phyloP scores from a whole-genome alignment of 2,329 filamentous ascomycete genomes.

The Purpureocillium takamizusanense region DNA sequence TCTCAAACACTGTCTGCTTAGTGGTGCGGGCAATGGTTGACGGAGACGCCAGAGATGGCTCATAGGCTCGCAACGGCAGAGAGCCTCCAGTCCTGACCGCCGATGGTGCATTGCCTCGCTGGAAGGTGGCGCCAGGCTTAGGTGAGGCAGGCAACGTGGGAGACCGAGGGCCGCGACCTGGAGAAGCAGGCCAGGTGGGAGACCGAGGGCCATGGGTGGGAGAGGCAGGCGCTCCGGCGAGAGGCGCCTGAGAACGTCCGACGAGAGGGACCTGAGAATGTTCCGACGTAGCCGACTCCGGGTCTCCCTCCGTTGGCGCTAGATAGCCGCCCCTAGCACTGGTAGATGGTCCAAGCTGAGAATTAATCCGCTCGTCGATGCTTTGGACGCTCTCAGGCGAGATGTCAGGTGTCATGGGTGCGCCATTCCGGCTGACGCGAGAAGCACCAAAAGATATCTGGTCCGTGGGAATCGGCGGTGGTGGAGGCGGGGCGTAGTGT shows the following conservation, averaged over 20 bases:
- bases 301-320: slow-evolving; percentile 33
- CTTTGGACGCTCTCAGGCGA: slow-evolving; percentile 33
- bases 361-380: slow-evolving; percentile 48
- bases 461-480: slow-evolving; percentile 44
- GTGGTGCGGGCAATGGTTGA: slow-evolving; percentile 36
- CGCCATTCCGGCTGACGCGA: slow-evolving; percentile 14
- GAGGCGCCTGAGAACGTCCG: slow-evolving; percentile 40
- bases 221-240: slow-evolving; percentile 41
- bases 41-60: slow-evolving; percentile 45
- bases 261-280: slow-evolving; percentile 41
- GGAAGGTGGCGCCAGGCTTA: slow-evolving; percentile 40
- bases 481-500: slow-evolving; percentile 47
- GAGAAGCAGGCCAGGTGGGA: slow-evolving; percentile 25
- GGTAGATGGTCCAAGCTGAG: slow-evolving; percentile 20
- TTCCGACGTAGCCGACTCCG: slow-evolving; percentile 43
- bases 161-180: slow-evolving; percentile 22
- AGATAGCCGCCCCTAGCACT: slow-evolving; percentile 29
- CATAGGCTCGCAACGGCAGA: slow-evolving; percentile 53
- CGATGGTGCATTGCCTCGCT: slow-evolving; percentile 38
- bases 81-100: slow-evolving; percentile 48
- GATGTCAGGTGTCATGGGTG: slow-evolving; percentile 20
- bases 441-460: slow-evolving; percentile 26
- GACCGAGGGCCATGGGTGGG: slow-evolving; percentile 20
- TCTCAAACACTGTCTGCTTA: slow-evolving; percentile 58
- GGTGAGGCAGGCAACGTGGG: slow-evolving; percentile 39